phyloP scores from a whole-genome alignment of 768 basidiomycete genomes.

The Tubosaeta brunneosetosa region DNA sequence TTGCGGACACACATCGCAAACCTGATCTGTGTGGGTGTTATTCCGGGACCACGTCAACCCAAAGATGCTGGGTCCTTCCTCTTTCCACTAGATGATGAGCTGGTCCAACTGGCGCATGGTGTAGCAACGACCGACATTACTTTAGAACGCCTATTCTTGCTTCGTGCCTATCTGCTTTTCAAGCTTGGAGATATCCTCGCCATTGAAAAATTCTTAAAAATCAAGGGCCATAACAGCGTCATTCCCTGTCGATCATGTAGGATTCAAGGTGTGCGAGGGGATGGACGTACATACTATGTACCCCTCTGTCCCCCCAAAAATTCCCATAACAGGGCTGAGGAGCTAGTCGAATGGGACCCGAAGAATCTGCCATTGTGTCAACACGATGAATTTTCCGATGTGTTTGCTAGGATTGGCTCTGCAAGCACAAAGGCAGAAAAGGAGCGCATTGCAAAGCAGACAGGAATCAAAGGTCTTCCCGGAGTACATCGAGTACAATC shows the following conservation, averaged over 20 bases:
- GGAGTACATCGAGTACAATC: slow-evolving; percentile 32
- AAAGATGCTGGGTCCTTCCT: slow-evolving; percentile 38
- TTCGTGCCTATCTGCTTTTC: slow-evolving; percentile 32
- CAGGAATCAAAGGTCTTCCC: slow-evolving; percentile 34
- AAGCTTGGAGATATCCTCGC: slow-evolving; percentile 34
- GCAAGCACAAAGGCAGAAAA: slow-evolving; percentile 19
- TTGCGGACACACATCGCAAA: slow-evolving; percentile 33
- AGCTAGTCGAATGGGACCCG: slow-evolving; percentile 8
- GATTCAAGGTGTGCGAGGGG: slow-evolving; percentile 25
- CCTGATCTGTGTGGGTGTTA: slow-evolving; percentile 38
- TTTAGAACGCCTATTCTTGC: too few species aligned
- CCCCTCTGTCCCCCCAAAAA: too few species aligned
- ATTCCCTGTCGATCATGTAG: slow-evolving; percentile 34
- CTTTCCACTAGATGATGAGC: slow-evolving; percentile 33
- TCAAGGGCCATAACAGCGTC: slow-evolving; percentile 38
- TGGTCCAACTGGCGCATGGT: slow-evolving; percentile 32
- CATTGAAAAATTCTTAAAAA: slow-evolving; percentile 26
- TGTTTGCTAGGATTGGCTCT: too few species aligned
- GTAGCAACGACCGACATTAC: slow-evolving; percentile 35
- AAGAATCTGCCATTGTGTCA: slow-evolving; percentile 32
- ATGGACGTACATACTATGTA: slow-evolving; percentile 14
- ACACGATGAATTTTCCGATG: too few species aligned
- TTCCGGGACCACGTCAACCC: slow-evolving; percentile 45
- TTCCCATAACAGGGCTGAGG: too few species aligned
- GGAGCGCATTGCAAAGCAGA: slow-evolving; percentile 23